phyloP scores from a whole-genome alignment of 148 eudicot species.

The Diospyros kaki region DNA sequence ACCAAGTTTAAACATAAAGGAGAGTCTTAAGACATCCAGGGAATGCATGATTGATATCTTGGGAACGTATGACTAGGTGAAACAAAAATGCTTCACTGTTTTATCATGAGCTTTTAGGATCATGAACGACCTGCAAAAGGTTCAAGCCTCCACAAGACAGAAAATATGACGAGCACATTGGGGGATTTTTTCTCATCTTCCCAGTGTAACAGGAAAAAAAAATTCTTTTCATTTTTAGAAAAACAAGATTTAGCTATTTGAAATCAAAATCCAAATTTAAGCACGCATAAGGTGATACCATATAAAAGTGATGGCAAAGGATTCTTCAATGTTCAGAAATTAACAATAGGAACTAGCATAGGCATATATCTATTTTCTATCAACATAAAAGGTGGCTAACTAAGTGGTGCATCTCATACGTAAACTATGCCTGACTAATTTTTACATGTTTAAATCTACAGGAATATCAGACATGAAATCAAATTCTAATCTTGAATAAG shows the following conservation, averaged over 20 bases:
- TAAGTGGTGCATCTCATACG: background rate
- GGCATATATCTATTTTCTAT: background rate
- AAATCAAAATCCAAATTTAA: background rate
- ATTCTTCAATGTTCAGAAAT: background rate
- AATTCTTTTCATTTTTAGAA: background rate
- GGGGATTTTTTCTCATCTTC: no score
- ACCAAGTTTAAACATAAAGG: no score
- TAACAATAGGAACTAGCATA: background rate
- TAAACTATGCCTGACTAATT: background rate
- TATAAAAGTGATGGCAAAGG: background rate
- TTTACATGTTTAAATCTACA: background rate
- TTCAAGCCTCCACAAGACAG: background rate
- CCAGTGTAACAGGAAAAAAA: background rate
- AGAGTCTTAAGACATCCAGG: background rate
- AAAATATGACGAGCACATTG: background rate
- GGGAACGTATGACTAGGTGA: background rate
- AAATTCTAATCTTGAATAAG: background rate
- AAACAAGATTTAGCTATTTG: background rate
- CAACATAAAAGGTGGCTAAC: background rate
- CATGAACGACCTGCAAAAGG: background rate
- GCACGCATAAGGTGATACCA: background rate
- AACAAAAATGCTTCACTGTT: background rate
- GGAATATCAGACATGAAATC: background rate
- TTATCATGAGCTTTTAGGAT: background rate
- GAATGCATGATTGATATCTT: background rate